Evolutionary conservation across 1,284 basidiomycete genomes (phyloP).

Genomic region (Mycena citricolor): DNA sequence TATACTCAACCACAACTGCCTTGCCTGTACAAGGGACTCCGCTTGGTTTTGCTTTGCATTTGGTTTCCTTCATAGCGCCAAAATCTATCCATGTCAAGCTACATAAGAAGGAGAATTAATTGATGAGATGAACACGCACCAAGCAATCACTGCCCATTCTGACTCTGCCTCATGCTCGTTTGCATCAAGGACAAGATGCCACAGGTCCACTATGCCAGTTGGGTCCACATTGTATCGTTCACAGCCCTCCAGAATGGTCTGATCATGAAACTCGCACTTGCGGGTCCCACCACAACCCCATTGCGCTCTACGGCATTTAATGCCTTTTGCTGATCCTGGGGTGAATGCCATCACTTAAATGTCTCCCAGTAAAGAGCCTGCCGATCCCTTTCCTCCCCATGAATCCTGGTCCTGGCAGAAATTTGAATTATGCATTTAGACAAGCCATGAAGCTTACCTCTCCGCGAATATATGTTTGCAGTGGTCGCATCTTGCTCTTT

Average conservation of each 20-base stretch:
- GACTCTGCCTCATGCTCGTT: slow-evolving; percentile 6
- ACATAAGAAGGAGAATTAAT: not conserved
- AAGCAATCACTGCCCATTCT: not conserved
- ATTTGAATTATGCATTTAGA: no score
- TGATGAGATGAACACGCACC: slow-evolving; percentile 1
- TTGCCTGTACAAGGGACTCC: no score
- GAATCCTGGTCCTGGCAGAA: not conserved
- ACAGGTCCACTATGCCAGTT: slow-evolving; percentile 8
- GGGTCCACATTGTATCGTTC: slow-evolving; percentile 13
- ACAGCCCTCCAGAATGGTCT: slow-evolving; percentile 12
- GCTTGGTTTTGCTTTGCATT: no score
- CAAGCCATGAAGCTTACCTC: no score
- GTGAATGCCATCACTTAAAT: not conserved
- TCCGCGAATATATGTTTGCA: no score
- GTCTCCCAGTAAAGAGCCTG: not conserved
- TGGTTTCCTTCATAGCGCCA: no score
- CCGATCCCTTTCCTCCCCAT: not conserved
- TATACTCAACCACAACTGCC: no score
- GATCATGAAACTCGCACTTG: slow-evolving; percentile 11
- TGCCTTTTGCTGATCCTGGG: not conserved
- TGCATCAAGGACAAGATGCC: slow-evolving; percentile 12
- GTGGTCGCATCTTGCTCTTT: no score
- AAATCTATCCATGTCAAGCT: no score
- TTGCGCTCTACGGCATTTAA: slow-evolving; percentile 1
- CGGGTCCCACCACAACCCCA: slow-evolving; percentile 9